A percentile compares a stretch with the other conserved stretches of the same genome.
Conservation (phyloP, 2,329 filamentous ascomycete genomes). For the Metarhizium anisopliae region DNA sequence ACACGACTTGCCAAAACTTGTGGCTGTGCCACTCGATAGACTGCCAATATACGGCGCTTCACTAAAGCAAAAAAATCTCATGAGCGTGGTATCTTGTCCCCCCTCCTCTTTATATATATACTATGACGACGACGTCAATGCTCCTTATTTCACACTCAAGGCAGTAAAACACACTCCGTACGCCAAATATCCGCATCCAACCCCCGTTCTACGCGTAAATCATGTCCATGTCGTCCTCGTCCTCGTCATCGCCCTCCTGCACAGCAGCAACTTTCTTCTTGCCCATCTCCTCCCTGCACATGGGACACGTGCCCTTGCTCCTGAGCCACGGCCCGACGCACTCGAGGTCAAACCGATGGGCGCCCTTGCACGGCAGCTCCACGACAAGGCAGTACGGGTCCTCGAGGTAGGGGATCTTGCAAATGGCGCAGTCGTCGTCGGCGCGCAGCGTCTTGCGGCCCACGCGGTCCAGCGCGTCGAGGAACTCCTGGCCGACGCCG, state of each 20-base stretch:
- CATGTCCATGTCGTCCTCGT: constrained; percentile 43
- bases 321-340: constrained; percentile 58
- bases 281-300: constrained; percentile 52
- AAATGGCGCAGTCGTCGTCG: constrained; percentile 53
- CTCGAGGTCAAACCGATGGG: constrained; percentile 56
- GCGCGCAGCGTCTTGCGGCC: constrained; percentile 36
- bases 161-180: neutral
- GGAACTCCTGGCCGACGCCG: constrained; percentile 50
- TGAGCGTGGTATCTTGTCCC: neutral
- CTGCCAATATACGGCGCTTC: neutral
- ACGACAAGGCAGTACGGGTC: constrained; percentile 56
- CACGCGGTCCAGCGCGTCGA: constrained; percentile 52
- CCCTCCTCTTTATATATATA: neutral
- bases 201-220: constrained; percentile 25
- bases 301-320: constrained; percentile 55
- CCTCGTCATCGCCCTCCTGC: constrained; percentile 33
- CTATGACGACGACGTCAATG: neutral
- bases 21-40: neutral
- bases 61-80: neutral
- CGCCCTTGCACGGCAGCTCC: constrained; percentile 50
- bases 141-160: neutral
- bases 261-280: constrained; percentile 41
- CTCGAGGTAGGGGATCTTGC: constrained; percentile 51
- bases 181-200: neutral
- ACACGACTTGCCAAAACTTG: neutral